Evolutionary conservation across 2,329 filamentous ascomycete genomes (phyloP).

Genomic region (Clonostachys chloroleuca): DNA sequence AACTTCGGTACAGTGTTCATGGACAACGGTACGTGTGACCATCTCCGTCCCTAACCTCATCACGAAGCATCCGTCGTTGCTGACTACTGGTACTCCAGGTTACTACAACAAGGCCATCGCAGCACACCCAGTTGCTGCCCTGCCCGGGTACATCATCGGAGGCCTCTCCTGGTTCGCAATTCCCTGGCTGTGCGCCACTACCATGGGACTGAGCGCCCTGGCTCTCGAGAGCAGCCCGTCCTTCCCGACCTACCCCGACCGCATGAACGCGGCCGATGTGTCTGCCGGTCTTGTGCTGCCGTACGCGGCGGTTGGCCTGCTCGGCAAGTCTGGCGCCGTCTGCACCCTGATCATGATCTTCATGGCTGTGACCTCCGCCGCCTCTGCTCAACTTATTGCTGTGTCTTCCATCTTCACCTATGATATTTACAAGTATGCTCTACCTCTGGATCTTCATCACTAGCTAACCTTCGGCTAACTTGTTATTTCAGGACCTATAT

Average conservation of each 20-base stretch:
- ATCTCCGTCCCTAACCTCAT: too few species aligned
- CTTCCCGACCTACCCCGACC: constrained; percentile 66
- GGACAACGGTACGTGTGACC: constrained; percentile 45
- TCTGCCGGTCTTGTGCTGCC: constrained; percentile 76
- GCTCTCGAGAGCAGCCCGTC: constrained; percentile 67
- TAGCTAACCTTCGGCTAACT: too few species aligned
- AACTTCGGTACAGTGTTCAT: constrained; percentile 77
- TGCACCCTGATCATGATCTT: constrained; percentile 72
- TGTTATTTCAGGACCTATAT: constrained; percentile 70
- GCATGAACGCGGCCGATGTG: constrained; percentile 68
- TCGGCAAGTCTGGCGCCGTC: constrained; percentile 76
- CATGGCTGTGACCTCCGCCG: constrained; percentile 79
- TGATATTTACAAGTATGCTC: constrained; percentile 58
- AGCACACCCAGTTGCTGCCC: constrained; percentile 72
- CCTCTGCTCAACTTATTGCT: constrained; percentile 79
- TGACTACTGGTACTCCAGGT: neutral
- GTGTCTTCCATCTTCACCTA: constrained; percentile 85
- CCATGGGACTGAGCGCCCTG: constrained; percentile 75
- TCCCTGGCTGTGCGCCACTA: constrained; percentile 78
- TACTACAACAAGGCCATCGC: constrained; percentile 91
- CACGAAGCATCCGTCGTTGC: too few species aligned
- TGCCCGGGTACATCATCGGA: constrained; percentile 81
- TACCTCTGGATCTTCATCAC: too few species aligned
- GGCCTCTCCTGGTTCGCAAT: constrained; percentile 85
- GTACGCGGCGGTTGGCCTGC: constrained; percentile 72